Conservation (phyloP, 2,329 filamentous ascomycete species). For the Pseudocercospora musae region DNA sequence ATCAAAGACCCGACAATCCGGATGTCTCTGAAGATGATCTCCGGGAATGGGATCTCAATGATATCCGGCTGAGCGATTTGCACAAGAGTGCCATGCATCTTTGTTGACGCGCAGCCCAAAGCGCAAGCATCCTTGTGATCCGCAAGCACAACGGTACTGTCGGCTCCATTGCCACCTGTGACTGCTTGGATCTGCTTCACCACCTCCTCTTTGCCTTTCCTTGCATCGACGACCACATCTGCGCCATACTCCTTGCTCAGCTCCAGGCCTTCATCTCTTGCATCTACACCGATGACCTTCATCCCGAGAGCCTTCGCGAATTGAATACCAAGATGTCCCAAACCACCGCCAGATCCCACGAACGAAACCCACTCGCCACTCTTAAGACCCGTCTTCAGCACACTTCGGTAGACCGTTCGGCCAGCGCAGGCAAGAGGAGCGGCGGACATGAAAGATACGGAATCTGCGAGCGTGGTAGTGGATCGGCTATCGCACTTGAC, state of each 20-base stretch:
- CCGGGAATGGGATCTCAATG: constrained; percentile 41
- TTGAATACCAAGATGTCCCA: constrained; percentile 54
- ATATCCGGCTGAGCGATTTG: constrained; percentile 55
- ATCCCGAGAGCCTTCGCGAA: constrained; percentile 52
- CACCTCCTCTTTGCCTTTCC: constrained; percentile 47
- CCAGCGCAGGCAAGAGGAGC: constrained; percentile 59
- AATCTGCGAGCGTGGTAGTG: constrained; percentile 48
- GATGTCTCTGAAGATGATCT: constrained; percentile 56
- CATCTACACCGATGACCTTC: constrained; percentile 54
- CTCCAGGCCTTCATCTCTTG: constrained; percentile 52
- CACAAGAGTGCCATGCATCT: constrained; percentile 57
- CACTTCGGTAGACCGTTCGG: constrained; percentile 49
- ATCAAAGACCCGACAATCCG: constrained; percentile 44
- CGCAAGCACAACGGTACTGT: constrained; percentile 54
- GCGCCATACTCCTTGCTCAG: constrained; percentile 49
- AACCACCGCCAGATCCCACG: constrained; percentile 50
- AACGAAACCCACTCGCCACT: constrained; percentile 41
- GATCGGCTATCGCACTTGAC: constrained; percentile 49
- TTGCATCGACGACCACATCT: constrained; percentile 52
- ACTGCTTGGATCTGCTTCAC: constrained; percentile 48
- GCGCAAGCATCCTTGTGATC: constrained; percentile 52
- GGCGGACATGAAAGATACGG: constrained; percentile 49
- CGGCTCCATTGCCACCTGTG: constrained; percentile 50
- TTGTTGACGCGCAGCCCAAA: constrained; percentile 54
- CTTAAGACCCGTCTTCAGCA: constrained; percentile 43